Conservation (phyloP, 352 stramenopile species). For the Discostella stelligera region DNA sequence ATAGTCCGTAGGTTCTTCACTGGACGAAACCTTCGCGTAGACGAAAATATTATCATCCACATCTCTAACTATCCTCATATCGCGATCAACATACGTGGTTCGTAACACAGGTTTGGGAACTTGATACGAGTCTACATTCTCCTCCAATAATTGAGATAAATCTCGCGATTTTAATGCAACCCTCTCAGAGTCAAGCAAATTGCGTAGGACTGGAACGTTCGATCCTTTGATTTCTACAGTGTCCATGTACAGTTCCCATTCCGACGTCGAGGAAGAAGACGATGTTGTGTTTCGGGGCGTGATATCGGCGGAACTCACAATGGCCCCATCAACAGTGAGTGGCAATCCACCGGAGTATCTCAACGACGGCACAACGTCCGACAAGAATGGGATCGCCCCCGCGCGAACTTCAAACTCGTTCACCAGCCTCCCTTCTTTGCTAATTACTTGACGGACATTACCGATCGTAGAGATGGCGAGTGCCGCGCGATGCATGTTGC, state of each 20-base stretch:
- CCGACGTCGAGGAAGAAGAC: background rate
- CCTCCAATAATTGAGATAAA: slow-evolving; percentile 69
- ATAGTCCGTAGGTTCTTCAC: slow-evolving; percentile 69
- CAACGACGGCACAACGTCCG: slow-evolving; percentile 59
- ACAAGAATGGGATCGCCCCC: slow-evolving; percentile 73
- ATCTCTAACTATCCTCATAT: slow-evolving; percentile 75
- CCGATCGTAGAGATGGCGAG: slow-evolving; percentile 76
- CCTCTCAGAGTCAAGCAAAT: slow-evolving; percentile 62
- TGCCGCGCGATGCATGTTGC: slow-evolving; percentile 80
- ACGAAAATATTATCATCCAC: slow-evolving; percentile 79
- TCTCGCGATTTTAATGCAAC: slow-evolving; percentile 63
- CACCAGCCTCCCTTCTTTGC: slow-evolving; percentile 38
- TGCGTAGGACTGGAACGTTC: slow-evolving; percentile 72
- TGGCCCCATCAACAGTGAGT: slow-evolving; percentile 74
- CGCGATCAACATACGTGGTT: slow-evolving; percentile 66
- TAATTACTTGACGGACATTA: slow-evolving; percentile 75
- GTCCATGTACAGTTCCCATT: slow-evolving; percentile 78
- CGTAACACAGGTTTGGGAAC: slow-evolving; percentile 63
- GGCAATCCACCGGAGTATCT: slow-evolving; percentile 72
- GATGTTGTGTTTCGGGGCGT: slow-evolving; percentile 11
- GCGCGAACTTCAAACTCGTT: slow-evolving; percentile 81
- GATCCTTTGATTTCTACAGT: slow-evolving; percentile 80
- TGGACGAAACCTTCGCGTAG: slow-evolving; percentile 67
- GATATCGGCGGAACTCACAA: slow-evolving; percentile 76
- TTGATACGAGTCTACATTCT: slow-evolving; percentile 58